Evolutionary conservation across 495 filamentous ascomycete genomes (phyloP), one percentile per base, ranked within the genome.

Genomic region (Neurospora hispaniola): DNA sequence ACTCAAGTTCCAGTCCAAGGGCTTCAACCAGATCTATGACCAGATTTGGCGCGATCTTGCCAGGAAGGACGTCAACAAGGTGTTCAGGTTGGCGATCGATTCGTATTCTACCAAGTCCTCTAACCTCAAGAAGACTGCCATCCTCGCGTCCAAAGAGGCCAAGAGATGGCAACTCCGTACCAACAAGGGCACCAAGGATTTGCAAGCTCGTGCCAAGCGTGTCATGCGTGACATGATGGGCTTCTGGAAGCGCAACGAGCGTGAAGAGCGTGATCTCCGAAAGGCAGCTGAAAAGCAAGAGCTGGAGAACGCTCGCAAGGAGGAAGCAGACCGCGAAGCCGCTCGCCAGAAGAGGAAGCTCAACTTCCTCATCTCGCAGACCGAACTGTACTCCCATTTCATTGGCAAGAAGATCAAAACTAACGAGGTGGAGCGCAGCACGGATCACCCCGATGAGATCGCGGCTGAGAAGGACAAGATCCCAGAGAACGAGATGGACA

Each of bases 171-270:
- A 99, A 79, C 90, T 94, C 66, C 91, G 93, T 44, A 98, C 96
- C 44, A 99, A 98, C 85, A 99, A 99, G 86, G 96, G 94, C 77
- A 92, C 90, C 78, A 99, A 99, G 82, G 96, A 99, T 81, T 92
- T 96, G 1, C 96, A 98, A 76, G 96, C 96, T 46, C 90, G 96
- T 27, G 96, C 96, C 23, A 99, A 99, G 85, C 90, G 96, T 69
- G 94, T 93, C 71, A 99, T 99, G 96, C 90, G 96, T 76, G 96
- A 99, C 83, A 99, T 99, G 96, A 96, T 98, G 90, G 89, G 91
- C 40, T 99, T 98, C 89, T 99, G 96, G 96, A 98, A 98, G 81
- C 91, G 94, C 69, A 99, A 99, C 81, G 96, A 99, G 82, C 89
- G 94, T 46, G 96, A 98, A 78, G 96, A 99, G 82, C 92, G 96